Conservation (phyloP, 495 filamentous ascomycete genomes). For the Thozetella sp. region DNA sequence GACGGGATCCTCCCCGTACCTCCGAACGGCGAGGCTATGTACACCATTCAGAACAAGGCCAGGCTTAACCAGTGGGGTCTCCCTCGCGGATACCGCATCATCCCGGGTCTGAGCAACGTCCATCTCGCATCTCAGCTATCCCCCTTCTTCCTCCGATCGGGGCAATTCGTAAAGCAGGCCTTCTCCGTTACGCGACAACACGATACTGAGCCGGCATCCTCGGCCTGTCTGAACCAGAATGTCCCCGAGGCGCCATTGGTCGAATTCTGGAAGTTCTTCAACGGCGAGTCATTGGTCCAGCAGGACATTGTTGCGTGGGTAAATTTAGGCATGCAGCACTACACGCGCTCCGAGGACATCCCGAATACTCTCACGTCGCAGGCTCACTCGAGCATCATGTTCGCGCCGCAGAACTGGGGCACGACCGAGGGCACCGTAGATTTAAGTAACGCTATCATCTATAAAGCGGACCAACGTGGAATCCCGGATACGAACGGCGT, state of each 20-base stretch:
- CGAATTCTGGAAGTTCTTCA: slow-evolving; percentile 55
- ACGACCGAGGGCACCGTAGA: not conserved
- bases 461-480: not conserved
- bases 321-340: slow-evolving; percentile 63
- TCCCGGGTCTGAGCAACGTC: slow-evolving; percentile 39
- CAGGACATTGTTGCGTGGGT: slow-evolving; percentile 51
- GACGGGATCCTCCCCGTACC: slow-evolving; percentile 48
- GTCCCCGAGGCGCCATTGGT: slow-evolving; percentile 47
- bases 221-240: slow-evolving; percentile 48
- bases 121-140: slow-evolving; percentile 50
- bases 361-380: slow-evolving; percentile 54
- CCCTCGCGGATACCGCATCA: slow-evolving; percentile 55
- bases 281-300: slow-evolving; percentile 52
- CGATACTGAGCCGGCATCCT: slow-evolving; percentile 52
- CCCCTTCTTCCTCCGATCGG: slow-evolving; percentile 41
- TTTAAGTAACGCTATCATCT: not conserved
- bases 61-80: slow-evolving; percentile 50
- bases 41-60: slow-evolving; percentile 48
- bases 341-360: slow-evolving; percentile 54
- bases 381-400: slow-evolving; percentile 42
- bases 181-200: slow-evolving; percentile 51
- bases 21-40: slow-evolving; percentile 46
- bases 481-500: not conserved
- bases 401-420: slow-evolving; percentile 47
- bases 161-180: slow-evolving; percentile 48